Conservation (phyloP, 2,329 filamentous ascomycete genomes). For the Colletotrichum lupini region DNA sequence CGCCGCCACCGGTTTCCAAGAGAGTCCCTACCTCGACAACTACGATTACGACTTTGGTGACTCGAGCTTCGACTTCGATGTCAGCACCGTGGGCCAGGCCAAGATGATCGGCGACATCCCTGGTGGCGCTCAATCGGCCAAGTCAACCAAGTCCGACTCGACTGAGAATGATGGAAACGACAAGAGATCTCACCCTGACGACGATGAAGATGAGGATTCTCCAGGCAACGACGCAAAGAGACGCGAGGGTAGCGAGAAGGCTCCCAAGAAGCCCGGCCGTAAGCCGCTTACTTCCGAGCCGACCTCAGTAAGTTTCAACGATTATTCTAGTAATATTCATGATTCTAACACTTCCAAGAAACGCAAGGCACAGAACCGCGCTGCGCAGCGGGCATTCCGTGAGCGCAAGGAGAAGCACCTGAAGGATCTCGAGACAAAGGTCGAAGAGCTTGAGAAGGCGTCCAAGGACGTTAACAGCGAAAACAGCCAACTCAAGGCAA, state of each 20-base stretch:
- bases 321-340: neutral
- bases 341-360: constrained; percentile 66
- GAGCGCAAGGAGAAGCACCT: constrained; percentile 95
- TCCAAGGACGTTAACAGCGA: constrained; percentile 87
- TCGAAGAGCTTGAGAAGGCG: constrained; percentile 81
- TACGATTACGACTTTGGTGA: constrained; percentile 85
- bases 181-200: constrained; percentile 79
- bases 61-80: constrained; percentile 80
- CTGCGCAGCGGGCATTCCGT: constrained; percentile 91
- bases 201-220: constrained; percentile 72
- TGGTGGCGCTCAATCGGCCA: constrained; percentile 62
- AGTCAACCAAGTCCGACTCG: constrained; percentile 61
- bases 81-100: constrained; percentile 55
- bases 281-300: constrained; percentile 97
- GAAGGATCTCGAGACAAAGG: constrained; percentile 84
- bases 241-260: constrained; percentile 85
- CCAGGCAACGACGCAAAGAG: constrained; percentile 69
- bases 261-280: constrained; percentile 93
- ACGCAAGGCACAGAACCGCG: constrained; percentile 94
- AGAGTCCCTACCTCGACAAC: constrained; percentile 82
- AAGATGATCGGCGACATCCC: constrained; percentile 83
- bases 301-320: constrained; percentile 78
- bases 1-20: constrained; percentile 66
- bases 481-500: constrained; percentile 84
- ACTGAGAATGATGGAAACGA: constrained; percentile 71